Conservation (phyloP, 371 early-diverging fungal species). For the Mortierella sp. region DNA sequence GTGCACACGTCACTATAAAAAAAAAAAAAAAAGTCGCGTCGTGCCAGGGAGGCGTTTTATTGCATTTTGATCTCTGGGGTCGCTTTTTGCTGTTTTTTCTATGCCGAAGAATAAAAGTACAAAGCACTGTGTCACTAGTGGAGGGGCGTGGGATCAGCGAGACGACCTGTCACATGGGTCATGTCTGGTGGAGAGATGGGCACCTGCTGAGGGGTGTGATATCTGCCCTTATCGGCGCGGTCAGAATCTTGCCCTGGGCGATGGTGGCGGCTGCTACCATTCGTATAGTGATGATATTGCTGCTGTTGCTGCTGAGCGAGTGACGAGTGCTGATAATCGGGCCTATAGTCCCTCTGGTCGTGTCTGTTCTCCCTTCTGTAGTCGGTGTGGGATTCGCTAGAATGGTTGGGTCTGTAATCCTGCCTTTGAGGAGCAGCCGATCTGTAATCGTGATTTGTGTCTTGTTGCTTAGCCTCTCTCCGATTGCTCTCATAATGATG, state of each 20-base stretch:
- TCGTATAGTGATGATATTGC: constrained; percentile 31
- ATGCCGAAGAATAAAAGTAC: constrained; percentile 4
- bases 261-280: constrained; percentile 33
- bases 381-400: constrained; percentile 26
- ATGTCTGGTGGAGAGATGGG: constrained; percentile 52
- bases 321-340: constrained; percentile 19
- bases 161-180: constrained; percentile 43
- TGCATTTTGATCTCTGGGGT: constrained; percentile 8
- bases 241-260: constrained; percentile 30
- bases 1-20: constrained; percentile 8
- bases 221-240: constrained; percentile 27
- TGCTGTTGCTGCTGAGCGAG: constrained; percentile 32
- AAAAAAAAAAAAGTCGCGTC: too few relatives aligned
- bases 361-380: constrained; percentile 15
- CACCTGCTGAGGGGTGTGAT: constrained; percentile 31
- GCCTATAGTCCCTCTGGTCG: constrained; percentile 42
- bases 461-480: constrained; percentile 23
- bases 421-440: constrained; percentile 15
- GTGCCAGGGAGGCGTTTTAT: too few relatives aligned
- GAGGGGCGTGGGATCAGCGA: constrained; percentile 48
- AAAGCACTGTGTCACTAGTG: constrained; percentile 16
- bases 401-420: constrained; percentile 23
- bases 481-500: constrained; percentile 28
- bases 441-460: constrained; percentile 12
- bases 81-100: neutral